Conservation (phyloP, 805 yeast genomes). For the Teunomyces cretensis region DNA sequence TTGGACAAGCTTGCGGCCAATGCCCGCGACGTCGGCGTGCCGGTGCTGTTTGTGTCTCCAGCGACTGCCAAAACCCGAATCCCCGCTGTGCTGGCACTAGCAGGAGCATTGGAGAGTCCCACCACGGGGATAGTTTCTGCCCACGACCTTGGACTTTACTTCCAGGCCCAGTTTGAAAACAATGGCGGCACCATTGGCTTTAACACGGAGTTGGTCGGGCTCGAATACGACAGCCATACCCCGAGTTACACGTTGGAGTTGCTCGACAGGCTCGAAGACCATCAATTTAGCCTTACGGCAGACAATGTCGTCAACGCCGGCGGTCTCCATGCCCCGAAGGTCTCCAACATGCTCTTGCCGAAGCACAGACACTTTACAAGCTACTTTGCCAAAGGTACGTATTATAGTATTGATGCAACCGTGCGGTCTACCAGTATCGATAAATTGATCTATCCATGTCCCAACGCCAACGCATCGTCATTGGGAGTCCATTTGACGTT, state of each 20-base stretch:
- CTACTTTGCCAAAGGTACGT: constrained; percentile 82
- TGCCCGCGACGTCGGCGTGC: constrained; percentile 50
- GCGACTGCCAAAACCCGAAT: constrained; percentile 48
- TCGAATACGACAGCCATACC: constrained; percentile 22
- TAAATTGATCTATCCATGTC: constrained; percentile 67
- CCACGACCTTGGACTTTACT: constrained; percentile 68
- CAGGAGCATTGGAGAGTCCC: constrained; percentile 69
- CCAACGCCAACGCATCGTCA: constrained; percentile 66
- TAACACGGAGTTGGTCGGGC: constrained; percentile 54
- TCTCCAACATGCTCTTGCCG: constrained; percentile 72
- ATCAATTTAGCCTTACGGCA: constrained; percentile 43
- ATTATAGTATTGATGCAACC: constrained; percentile 60
- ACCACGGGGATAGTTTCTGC: constrained; percentile 84
- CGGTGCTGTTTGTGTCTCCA: constrained; percentile 55
- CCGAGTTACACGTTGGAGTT: constrained; percentile 25
- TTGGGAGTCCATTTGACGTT: constrained; percentile 87
- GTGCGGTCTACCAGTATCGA: constrained; percentile 23
- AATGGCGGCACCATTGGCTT: constrained; percentile 64
- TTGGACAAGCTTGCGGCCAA: constrained; percentile 44
- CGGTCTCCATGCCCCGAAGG: constrained; percentile 71
- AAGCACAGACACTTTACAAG: constrained; percentile 53
- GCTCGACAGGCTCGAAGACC: constrained; percentile 27
- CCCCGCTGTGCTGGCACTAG: constrained; percentile 64
- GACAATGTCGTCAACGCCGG: constrained; percentile 73
- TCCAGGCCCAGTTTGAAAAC: constrained; percentile 53